Percentiles rank a stretch among this genome's conserved stretches.
These are phyloP conservation scores for Fusarium tuaranense DNA, from an alignment of 2,329 filamentous ascomycete genomes.

Conservation along the genomic window DNA sequence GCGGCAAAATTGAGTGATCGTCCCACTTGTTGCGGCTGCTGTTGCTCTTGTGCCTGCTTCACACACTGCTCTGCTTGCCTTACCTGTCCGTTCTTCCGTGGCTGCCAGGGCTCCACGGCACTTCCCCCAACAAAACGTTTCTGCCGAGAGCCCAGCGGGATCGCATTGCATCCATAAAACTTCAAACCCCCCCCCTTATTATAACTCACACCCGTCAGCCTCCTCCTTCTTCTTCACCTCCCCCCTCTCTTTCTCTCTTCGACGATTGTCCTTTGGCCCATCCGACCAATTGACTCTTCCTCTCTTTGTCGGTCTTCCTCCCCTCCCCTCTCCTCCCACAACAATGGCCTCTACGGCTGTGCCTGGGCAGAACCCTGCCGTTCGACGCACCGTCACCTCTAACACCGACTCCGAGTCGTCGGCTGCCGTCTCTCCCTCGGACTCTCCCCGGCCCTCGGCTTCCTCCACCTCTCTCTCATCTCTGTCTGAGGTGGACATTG, in stretches of 20 bases:
- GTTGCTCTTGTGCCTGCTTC: constrained; percentile 26
- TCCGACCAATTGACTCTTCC: constrained; percentile 40
- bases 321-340: not conserved
- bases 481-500: constrained; percentile 73
- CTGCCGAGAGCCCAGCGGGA: constrained; percentile 29
- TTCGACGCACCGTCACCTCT: constrained; percentile 62
- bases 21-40: constrained; percentile 31
- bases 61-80: constrained; percentile 3
- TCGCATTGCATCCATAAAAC: constrained; percentile 35
- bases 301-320: constrained; percentile 31
- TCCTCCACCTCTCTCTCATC: constrained; percentile 96
- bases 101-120: constrained; percentile 36
- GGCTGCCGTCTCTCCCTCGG: constrained; percentile 67
- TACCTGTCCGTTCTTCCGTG: constrained; percentile 16
- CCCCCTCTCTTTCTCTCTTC: constrained; percentile 6
- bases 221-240: constrained; percentile 9
- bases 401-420: constrained; percentile 67
- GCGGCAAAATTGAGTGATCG: constrained; percentile 24
- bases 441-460: constrained; percentile 72
- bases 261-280: constrained; percentile 6
- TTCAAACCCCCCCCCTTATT: constrained; percentile 37
- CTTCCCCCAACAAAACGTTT: constrained; percentile 43
- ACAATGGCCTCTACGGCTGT: constrained; percentile 62
- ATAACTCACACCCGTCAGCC: constrained; percentile 1
- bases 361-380: constrained; percentile 55